Base-by-base conservation (phyloP, 1,139 yeast genomes). In the Hansenula anomala region DNA sequence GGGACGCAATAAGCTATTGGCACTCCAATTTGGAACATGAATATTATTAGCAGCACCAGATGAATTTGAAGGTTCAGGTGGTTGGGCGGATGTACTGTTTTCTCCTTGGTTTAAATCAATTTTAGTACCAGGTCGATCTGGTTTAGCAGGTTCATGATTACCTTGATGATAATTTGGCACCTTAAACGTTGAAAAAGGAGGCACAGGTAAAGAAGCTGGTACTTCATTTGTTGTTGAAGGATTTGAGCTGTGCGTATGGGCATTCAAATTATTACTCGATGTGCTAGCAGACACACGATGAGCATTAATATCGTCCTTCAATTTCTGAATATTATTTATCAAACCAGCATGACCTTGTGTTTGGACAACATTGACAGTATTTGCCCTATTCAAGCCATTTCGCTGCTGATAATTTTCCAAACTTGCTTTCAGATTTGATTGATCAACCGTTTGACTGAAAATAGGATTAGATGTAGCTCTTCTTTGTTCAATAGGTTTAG, bases 391-490 rank as follows among this genome's bases (percentile, higher is more conserved):
- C 3, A 46, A 9, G 6, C 37, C 36, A 14, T 33, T 26, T 16
- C 19, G 33, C 27, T 40, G 42, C 1, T 32, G 34, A 20, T 39
- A 37, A 1, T 33, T 12, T 19, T 36, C 34, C 20, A 51, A 29
- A 28, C 30, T 50, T n/a, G 36, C 25, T 22, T 40, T 41, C 20
- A 51, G 37, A 15, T 40, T 34, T 1, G 42, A 33, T 20, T 51
- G 55, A 2, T 52, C 51, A 7, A n/a, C n/a, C n/a, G n/a, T 26
- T 11, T 4, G 51, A 44, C 8, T 34, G 24, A 2, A 22, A 10
- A 9, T 13, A 11, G 51, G 44, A 16, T 36, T 36, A 1, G 50
- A 48, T 3, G 30, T 13, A 1, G 40, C 13, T n/a, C 48, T 39
- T 14, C 38, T 10, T 29, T 29, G 29, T 24, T 32, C 29, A 27